These are phyloP conservation scores for Aspergillus unguis DNA, from an alignment of 2,329 filamentous ascomycete genomes.

Conservation along the genomic window DNA sequence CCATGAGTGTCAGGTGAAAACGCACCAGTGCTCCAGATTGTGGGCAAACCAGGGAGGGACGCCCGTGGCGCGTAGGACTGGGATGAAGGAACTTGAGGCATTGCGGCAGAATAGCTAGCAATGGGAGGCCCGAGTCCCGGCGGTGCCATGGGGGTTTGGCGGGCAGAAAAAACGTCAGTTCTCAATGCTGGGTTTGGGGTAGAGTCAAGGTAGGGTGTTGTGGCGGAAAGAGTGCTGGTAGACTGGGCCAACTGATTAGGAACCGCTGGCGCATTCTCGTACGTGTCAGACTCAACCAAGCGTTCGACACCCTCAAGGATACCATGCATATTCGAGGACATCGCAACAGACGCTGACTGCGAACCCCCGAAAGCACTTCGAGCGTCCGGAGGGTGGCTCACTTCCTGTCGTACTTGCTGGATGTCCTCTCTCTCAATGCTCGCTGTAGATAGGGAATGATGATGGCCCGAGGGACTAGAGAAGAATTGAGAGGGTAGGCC, in stretches of 20 bases:
- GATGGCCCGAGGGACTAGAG: slow-evolving; percentile 43
- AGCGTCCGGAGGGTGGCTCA: slow-evolving; percentile 25
- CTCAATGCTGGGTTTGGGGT: slow-evolving; percentile 20
- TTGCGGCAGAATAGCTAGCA: slow-evolving; percentile 17
- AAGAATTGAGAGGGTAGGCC: slow-evolving; percentile 51
- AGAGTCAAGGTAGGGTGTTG: slow-evolving; percentile 24
- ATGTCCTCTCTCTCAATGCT: slow-evolving; percentile 43
- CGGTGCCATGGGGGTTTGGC: slow-evolving; percentile 31
- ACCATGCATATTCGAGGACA: slow-evolving; percentile 41
- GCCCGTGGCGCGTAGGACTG: slow-evolving; percentile 34
- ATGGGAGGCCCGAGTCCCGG: slow-evolving; percentile 32
- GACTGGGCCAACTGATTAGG: slow-evolving; percentile 29
- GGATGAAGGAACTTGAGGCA: slow-evolving; percentile 22
- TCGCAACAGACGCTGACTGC: slow-evolving; percentile 47
- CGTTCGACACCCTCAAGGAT: slow-evolving; percentile 40
- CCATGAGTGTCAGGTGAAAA: slow-evolving; percentile 46
- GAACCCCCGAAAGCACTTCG: slow-evolving; percentile 39
- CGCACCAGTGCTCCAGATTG: slow-evolving; percentile 43
- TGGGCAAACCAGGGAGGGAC: slow-evolving; percentile 35
- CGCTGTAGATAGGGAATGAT: slow-evolving; percentile 38
- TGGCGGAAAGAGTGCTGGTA: slow-evolving; percentile 18
- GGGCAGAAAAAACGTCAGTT: slow-evolving; percentile 22
- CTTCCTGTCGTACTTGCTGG: slow-evolving; percentile 25
- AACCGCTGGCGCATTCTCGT: slow-evolving; percentile 31
- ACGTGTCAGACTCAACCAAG: slow-evolving; percentile 40